Percentiles rank a stretch among this genome's conserved stretches.
phyloP scores from a whole-genome alignment of 2,329 filamentous ascomycete species.

The Phyllosticta citriasiana region DNA sequence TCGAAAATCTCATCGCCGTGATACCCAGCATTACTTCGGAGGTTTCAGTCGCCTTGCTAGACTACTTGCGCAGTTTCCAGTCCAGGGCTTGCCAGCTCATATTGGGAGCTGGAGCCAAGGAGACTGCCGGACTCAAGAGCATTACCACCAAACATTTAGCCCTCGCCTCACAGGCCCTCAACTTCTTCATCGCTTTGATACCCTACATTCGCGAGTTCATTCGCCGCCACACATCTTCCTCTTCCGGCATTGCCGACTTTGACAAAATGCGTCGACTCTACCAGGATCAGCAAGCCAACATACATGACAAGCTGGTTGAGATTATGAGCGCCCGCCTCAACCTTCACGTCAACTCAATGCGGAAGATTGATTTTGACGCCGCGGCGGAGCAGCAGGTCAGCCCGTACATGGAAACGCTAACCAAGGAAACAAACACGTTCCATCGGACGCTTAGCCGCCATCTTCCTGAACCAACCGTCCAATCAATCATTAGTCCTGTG shows the following conservation, averaged over 20 bases:
- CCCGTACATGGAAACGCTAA: conserved; percentile 75
- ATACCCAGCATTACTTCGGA: conserved; percentile 86
- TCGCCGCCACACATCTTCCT: conserved; percentile 52
- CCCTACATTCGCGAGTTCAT: conserved; percentile 89
- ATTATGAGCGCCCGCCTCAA: conserved; percentile 76
- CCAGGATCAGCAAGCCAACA: conserved; percentile 82
- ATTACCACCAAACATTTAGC: conserved; percentile 95
- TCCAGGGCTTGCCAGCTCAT: conserved; percentile 94
- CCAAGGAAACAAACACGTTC: conserved; percentile 75
- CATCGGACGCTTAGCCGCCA: conserved; percentile 77
- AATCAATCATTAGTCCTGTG: conserved; percentile 77
- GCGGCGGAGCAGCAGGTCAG: conserved; percentile 39
- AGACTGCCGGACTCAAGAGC: conserved; percentile 82
- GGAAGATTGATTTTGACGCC: conserved; percentile 62
- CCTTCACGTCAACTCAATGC: conserved; percentile 65
- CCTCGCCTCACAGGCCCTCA: conserved; percentile 77
- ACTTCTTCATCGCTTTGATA: conserved; percentile 77
- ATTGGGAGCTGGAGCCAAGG: conserved; percentile 82
- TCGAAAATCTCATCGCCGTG: conserved; percentile 70
- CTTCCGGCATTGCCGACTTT: conserved; percentile 53
- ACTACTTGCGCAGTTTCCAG: conserved; percentile 89
- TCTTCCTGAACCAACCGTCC: conserved; percentile 64
- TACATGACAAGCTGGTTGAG: conserved; percentile 86
- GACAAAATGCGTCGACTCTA: conserved; percentile 75
- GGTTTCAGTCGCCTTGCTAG: conserved; percentile 66